Evolutionary conservation across 129 eudicot species (phyloP).

Genomic region (Smallanthus sonchifolius): DNA sequence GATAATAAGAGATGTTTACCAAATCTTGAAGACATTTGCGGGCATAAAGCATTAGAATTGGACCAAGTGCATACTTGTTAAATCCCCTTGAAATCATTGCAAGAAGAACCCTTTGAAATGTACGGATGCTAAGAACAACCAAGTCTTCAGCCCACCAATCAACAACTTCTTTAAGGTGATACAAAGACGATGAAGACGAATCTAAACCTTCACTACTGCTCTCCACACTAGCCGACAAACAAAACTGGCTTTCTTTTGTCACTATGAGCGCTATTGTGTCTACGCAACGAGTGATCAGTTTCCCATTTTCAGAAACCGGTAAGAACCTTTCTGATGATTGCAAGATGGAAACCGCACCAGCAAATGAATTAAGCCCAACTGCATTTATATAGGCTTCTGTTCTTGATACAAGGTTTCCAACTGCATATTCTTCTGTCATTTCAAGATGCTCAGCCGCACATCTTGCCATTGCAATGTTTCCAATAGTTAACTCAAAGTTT

Average conservation of each 20-base stretch:
- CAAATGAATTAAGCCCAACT: slow-evolving; percentile 63
- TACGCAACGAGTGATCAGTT: slow-evolving; percentile 68
- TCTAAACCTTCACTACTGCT: slow-evolving; percentile 39
- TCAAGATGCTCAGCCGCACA: slow-evolving; percentile 92
- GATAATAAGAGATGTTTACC: slow-evolving; percentile 47
- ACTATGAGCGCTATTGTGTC: slow-evolving; percentile 70
- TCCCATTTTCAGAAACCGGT: slow-evolving; percentile 63
- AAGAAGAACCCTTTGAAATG: slow-evolving; percentile 77
- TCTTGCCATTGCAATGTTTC: slow-evolving; percentile 72
- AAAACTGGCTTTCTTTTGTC: slow-evolving; percentile 57
- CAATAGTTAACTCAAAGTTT: slow-evolving; percentile 64
- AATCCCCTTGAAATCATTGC: slow-evolving; percentile 92
- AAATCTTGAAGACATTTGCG: slow-evolving; percentile 78
- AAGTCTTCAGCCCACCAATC: slow-evolving; percentile 99
- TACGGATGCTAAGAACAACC: slow-evolving; percentile 56
- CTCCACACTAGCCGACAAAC: slow-evolving; percentile 28
- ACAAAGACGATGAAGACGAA: slow-evolving; percentile 31
- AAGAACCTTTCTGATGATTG: slow-evolving; percentile 59
- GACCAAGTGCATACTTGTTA: slow-evolving; percentile 74
- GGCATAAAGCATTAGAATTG: slow-evolving; percentile 75
- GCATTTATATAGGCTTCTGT: slow-evolving; percentile 72
- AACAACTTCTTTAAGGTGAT: slow-evolving; percentile 42
- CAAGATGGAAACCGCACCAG: slow-evolving; percentile 57
- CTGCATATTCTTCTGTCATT: slow-evolving; percentile 81
- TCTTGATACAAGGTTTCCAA: slow-evolving; percentile 66